Conservation (phyloP, 2,329 filamentous ascomycete genomes). For the Stemphylium vesicarium region DNA sequence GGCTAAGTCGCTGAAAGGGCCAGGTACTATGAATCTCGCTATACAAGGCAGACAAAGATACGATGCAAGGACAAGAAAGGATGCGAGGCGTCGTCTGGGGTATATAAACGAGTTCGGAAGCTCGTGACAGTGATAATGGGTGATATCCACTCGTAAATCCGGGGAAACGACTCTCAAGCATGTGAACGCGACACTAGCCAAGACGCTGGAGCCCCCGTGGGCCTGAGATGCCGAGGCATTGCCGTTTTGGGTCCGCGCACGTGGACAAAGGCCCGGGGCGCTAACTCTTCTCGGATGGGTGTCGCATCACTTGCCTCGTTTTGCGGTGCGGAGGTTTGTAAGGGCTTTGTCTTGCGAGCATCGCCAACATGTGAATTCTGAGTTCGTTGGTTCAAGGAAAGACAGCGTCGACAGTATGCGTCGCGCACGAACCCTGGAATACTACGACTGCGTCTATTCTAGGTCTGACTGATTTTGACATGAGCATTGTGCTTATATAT, state of each 20-base stretch:
- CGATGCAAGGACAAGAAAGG: too few relatives aligned
- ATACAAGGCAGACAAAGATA: too few relatives aligned
- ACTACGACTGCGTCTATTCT: too few relatives aligned
- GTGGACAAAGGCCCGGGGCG: conserved; percentile 10
- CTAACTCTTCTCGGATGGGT: background rate
- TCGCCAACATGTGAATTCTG: background rate
- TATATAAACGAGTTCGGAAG: conserved; percentile 29
- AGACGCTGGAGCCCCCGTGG: conserved; percentile 11
- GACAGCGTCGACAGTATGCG: too few relatives aligned
- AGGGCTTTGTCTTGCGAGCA: background rate
- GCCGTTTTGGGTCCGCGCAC: conserved; percentile 16
- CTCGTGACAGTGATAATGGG: conserved; percentile 32
- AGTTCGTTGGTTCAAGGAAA: background rate
- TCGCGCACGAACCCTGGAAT: too few relatives aligned
- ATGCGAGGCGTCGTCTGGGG: conserved; percentile 8
- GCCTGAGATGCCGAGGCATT: conserved; percentile 24
- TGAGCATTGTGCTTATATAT: too few relatives aligned
- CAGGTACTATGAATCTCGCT: too few relatives aligned
- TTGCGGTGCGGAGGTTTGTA: background rate
- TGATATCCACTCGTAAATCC: conserved; percentile 13
- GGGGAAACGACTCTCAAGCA: conserved; percentile 22
- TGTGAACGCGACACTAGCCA: conserved; percentile 27
- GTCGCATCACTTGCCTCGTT: conserved; percentile 13
- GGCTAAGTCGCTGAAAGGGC: background rate
- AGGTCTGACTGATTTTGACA: too few relatives aligned